Evolutionary conservation across 768 basidiomycete genomes (phyloP), one percentile per base, ranked within the genome.

Genomic region (Mrakia frigida): DNA sequence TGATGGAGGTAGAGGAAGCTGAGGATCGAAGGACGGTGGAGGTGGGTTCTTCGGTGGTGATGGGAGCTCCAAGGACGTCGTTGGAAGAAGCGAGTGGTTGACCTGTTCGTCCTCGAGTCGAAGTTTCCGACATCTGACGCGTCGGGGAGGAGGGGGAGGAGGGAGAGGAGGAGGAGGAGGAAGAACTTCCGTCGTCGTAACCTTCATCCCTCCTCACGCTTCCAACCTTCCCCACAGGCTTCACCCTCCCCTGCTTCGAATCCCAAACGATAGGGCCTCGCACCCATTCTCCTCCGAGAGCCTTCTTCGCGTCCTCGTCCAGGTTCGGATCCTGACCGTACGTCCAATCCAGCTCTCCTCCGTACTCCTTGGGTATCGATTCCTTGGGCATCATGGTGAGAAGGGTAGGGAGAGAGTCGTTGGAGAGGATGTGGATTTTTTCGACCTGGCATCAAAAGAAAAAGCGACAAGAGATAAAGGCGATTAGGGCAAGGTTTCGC

Each of bases 301-400:
- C 71, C 35, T 74, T 21, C 28, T 41, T n/a, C 3, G 73, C 73
- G 23, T 61, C 77, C 33, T 74, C 73, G 43, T 67, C 72, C 41
- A 78, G 37, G 35, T 46, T 59, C 2, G 77, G 77, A 25, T 67
- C 59, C 13, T 78, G 53, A 1, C 77, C 77, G 73, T 78, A 78
- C 53, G 65, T 74, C 77, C 77, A 78, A 13, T 74, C 77, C 25
- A 78, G 69, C 41, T 74, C 73, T 31, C 77, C 77, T 13, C 77
- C 77, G 56, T 78, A 78, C 69, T 78, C 77, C 23, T 39, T 60
- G 7, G 77, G 77, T 18, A 78, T 78, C 61, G 68, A 69, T 21
- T 35, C 61, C n/a, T 13, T 35, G 56, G 77, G 73, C 77, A 78
- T 78, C 63, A 56, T 53, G 21, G 60, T 52, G 31, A 70, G 65